These are phyloP conservation scores for Tolypocladium amazonense DNA, from an alignment of 2,329 filamentous ascomycete genomes.

Conservation along the genomic window DNA sequence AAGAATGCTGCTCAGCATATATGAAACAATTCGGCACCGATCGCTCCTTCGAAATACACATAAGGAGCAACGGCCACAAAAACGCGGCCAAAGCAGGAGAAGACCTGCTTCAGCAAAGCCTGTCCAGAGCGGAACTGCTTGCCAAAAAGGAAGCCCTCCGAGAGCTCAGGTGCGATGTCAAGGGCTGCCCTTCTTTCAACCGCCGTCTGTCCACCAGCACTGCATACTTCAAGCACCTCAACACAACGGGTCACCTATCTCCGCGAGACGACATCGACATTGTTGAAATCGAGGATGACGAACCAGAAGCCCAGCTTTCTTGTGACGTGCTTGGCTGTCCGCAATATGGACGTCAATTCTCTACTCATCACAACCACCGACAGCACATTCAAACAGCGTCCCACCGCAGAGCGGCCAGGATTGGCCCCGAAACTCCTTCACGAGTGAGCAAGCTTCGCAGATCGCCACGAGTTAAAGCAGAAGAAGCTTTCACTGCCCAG, in stretches of 20 bases:
- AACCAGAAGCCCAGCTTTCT: neutral
- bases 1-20: neutral
- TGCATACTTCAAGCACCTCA: neutral
- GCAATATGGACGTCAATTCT: neutral
- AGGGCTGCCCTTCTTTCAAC: neutral
- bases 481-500: too few species aligned
- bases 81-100: neutral
- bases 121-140: neutral
- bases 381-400: neutral
- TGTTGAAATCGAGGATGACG: neutral
- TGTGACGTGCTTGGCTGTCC: neutral
- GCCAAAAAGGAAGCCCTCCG: neutral
- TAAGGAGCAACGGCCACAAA: neutral
- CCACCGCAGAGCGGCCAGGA: neutral
- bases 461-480: too few species aligned
- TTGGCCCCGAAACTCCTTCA: neutral
- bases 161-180: neutral
- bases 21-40: neutral
- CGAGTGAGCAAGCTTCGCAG: neutral
- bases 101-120: neutral
- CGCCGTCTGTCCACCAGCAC: neutral
- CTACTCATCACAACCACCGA: neutral
- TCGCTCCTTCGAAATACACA: neutral
- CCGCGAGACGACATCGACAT: neutral
- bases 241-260: neutral